Conservation (phyloP, 805 yeast genomes). For the Nakazawaea sp. region DNA sequence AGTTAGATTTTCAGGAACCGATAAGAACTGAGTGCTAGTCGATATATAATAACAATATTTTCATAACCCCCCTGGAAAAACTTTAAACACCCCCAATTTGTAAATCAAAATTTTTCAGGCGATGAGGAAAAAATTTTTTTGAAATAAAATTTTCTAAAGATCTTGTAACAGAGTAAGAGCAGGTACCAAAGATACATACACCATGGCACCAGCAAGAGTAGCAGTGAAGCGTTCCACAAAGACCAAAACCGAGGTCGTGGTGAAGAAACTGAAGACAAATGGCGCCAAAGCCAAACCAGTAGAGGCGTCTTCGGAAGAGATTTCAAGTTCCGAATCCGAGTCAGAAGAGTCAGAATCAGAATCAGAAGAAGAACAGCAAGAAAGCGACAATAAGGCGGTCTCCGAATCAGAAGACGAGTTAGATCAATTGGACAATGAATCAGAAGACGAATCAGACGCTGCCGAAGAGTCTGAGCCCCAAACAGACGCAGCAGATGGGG, state of each 20-base stretch:
- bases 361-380: conserved; percentile 9
- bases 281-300: conserved; percentile 1
- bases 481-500: conserved; percentile 20
- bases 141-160: too few species aligned
- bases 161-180: too few species aligned
- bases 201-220: conserved; percentile 7
- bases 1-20: neutral
- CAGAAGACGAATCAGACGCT: conserved; percentile 20
- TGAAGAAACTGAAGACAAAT: conserved; percentile 8
- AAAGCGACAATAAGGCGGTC: conserved; percentile 18
- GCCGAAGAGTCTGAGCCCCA: conserved; percentile 20
- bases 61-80: too few species aligned
- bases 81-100: too few species aligned
- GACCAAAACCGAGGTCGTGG: neutral
- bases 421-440: conserved; percentile 22
- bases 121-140: neutral
- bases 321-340: conserved; percentile 3
- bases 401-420: conserved; percentile 21
- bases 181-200: too few species aligned
- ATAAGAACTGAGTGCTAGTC: neutral
- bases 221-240: conserved; percentile 4
- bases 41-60: too few species aligned
- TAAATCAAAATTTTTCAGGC: too few species aligned
- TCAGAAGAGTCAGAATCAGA: conserved; percentile 10
- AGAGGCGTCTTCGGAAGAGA: conserved; percentile 5